A percentile compares a stretch with the other conserved stretches of the same genome.
Conservation (phyloP, 2,329 filamentous ascomycete species). For the Arthrobotrys iridis region DNA sequence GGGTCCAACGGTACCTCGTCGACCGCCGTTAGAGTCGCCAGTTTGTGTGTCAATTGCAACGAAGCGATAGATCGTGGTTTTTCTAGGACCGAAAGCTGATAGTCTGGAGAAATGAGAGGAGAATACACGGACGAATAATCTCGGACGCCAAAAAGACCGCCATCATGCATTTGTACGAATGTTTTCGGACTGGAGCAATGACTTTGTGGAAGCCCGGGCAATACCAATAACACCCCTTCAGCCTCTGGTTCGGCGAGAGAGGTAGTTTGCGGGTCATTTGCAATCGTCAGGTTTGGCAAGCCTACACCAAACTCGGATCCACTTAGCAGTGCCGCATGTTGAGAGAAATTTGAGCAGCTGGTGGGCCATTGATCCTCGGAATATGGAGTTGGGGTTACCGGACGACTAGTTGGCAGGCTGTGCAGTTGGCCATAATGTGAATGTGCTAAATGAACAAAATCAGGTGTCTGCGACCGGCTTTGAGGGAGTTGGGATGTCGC, state of each 20-base stretch:
- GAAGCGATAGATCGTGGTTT: background rate
- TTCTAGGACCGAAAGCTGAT: background rate
- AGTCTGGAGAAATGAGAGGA: background rate
- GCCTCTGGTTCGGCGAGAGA: background rate
- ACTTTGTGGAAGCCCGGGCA: background rate
- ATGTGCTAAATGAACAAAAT: background rate
- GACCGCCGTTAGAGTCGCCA: background rate
- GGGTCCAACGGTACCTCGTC: background rate
- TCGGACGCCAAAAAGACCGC: background rate
- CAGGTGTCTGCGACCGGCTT: slow-evolving; percentile 19
- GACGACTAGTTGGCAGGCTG: slow-evolving; percentile 30
- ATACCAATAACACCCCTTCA: background rate
- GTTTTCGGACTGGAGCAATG: background rate
- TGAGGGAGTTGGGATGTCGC: slow-evolving; percentile 1
- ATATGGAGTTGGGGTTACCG: slow-evolving; percentile 11
- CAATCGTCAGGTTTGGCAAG: background rate
- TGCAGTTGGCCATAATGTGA: background rate
- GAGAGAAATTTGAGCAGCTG: background rate
- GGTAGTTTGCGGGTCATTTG: no score
- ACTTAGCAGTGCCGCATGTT: background rate
- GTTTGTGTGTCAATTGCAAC: background rate
- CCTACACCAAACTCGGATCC: background rate
- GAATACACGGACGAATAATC: background rate
- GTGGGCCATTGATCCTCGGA: no score
- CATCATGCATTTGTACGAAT: background rate